Evolutionary conservation across 352 stramenopile genomes (phyloP).

Genomic region (Phytophthora constricta): DNA sequence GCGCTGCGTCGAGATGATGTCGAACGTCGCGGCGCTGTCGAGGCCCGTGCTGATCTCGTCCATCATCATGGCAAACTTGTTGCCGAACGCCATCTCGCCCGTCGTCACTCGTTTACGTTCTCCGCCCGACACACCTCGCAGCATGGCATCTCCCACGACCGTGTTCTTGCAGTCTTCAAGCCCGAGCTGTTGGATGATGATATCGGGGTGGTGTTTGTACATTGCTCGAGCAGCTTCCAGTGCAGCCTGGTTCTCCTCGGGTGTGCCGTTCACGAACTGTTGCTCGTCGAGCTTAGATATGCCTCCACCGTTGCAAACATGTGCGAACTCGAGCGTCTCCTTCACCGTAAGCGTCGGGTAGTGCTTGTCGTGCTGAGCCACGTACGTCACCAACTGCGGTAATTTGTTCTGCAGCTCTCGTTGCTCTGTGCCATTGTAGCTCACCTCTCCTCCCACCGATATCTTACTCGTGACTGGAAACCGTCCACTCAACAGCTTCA

Average conservation of each 20-base stretch:
- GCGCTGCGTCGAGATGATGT: conserved; percentile 77
- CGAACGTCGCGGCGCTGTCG: conserved; percentile 87
- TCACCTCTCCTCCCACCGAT: background rate
- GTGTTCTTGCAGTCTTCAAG: background rate
- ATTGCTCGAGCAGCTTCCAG: background rate
- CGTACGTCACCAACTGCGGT: conserved; percentile 30
- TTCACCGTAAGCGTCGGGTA: conserved; percentile 48
- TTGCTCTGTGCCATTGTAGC: background rate
- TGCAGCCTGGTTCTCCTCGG: background rate
- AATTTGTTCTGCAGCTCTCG: background rate
- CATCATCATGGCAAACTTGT: conserved; percentile 62
- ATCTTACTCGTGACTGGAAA: background rate
- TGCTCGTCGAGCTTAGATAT: background rate
- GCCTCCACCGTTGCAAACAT: background rate
- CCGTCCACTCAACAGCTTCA: background rate
- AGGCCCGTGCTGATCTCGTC: conserved; percentile 93
- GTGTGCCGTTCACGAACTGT: background rate
- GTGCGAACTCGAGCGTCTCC: conserved; percentile 47
- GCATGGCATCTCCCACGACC: conserved; percentile 26
- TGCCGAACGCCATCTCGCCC: conserved; percentile 78
- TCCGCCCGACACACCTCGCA: conserved; percentile 60
- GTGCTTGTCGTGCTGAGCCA: conserved; percentile 32
- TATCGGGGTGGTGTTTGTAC: background rate
- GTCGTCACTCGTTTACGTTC: conserved; percentile 68
- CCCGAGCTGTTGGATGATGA: background rate